phyloP scores from a whole-genome alignment of 2,329 filamentous ascomycete genomes.

The Furcasterigmium sp. region DNA sequence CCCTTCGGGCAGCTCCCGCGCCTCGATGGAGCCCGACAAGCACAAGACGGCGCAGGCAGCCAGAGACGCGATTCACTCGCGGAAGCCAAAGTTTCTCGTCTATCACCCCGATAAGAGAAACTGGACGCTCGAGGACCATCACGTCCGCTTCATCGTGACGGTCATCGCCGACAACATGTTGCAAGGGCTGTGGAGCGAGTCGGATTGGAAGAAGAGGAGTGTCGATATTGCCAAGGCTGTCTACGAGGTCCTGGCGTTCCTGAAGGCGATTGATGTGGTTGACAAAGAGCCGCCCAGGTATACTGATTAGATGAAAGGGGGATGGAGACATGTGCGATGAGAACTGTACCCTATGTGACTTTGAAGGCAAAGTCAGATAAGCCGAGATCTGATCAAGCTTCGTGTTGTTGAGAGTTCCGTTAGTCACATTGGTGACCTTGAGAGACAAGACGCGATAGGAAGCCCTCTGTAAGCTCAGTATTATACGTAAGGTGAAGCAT shows the following conservation, averaged over 20 bases:
- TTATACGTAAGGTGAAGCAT: too few species aligned
- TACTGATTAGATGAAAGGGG: too few species aligned
- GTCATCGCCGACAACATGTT: constrained; percentile 28
- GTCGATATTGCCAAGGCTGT: constrained; percentile 26
- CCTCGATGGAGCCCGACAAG: constrained; percentile 26
- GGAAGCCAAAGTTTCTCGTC: constrained; percentile 22
- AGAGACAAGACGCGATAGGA: too few species aligned
- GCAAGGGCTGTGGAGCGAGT: constrained; percentile 23
- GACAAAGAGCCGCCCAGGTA: constrained; percentile 22
- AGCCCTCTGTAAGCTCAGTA: too few species aligned
- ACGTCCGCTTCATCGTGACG: constrained; percentile 30
- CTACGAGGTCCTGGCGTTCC: constrained; percentile 30
- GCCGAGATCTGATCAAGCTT: too few species aligned
- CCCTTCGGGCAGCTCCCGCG: constrained; percentile 6
- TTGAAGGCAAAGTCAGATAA: too few species aligned
- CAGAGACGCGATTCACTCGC: constrained; percentile 22
- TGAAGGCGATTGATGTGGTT: constrained; percentile 17
- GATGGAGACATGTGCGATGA: too few species aligned
- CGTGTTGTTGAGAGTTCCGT: too few species aligned
- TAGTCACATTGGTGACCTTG: too few species aligned
- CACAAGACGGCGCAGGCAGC: constrained; percentile 20
- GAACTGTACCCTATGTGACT: too few species aligned
- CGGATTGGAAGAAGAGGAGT: constrained; percentile 22
- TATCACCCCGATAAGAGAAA: constrained; percentile 29
- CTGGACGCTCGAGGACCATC: constrained; percentile 30